These are phyloP conservation scores for Furcasterigmium sp. DNA, from an alignment of 2,329 filamentous ascomycete genomes.

Conservation along the genomic window DNA sequence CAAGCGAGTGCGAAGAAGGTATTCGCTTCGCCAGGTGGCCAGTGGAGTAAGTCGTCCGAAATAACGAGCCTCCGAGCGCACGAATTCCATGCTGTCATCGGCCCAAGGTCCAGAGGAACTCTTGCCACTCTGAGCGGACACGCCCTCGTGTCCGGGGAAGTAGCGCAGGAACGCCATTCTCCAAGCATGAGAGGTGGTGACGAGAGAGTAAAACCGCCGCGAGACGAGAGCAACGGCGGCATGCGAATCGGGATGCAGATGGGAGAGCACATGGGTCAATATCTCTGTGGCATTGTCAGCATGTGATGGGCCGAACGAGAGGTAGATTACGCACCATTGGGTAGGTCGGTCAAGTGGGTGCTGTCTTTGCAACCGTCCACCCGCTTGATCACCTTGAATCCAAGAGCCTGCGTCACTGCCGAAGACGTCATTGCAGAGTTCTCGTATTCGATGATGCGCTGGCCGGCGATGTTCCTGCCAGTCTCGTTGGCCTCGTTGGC, in stretches of 20 bases:
- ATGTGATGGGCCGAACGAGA: slow-evolving; percentile 4
- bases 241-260: slow-evolving; percentile 81
- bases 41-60: slow-evolving; percentile 78
- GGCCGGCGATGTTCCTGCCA: slow-evolving; percentile 32
- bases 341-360: slow-evolving; percentile 53
- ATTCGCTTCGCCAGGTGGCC: slow-evolving; percentile 96
- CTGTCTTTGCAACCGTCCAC: slow-evolving; percentile 30
- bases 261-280: slow-evolving; percentile 83
- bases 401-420: slow-evolving; percentile 40
- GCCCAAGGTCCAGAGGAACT: slow-evolving; percentile 33
- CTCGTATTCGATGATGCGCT: slow-evolving; percentile 57
- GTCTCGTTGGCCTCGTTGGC: neutral
- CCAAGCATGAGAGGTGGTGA: slow-evolving; percentile 92
- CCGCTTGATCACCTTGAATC: slow-evolving; percentile 52
- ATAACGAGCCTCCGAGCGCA: slow-evolving; percentile 68
- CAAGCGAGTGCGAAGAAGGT: slow-evolving; percentile 80
- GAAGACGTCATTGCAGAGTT: slow-evolving; percentile 44
- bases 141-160: slow-evolving; percentile 70
- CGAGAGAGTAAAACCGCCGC: slow-evolving; percentile 76
- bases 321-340: slow-evolving; percentile 83
- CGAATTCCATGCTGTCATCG: slow-evolving; percentile 42
- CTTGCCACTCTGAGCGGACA: slow-evolving; percentile 30
- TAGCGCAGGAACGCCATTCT: slow-evolving; percentile 85
- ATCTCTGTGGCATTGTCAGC: slow-evolving; percentile 58
- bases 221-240: slow-evolving; percentile 80